Evolutionary conservation across 345 rosid genomes (phyloP), one percentile per base, ranked within the genome.

Genomic region (Cardiospermum halicacabum): DNA sequence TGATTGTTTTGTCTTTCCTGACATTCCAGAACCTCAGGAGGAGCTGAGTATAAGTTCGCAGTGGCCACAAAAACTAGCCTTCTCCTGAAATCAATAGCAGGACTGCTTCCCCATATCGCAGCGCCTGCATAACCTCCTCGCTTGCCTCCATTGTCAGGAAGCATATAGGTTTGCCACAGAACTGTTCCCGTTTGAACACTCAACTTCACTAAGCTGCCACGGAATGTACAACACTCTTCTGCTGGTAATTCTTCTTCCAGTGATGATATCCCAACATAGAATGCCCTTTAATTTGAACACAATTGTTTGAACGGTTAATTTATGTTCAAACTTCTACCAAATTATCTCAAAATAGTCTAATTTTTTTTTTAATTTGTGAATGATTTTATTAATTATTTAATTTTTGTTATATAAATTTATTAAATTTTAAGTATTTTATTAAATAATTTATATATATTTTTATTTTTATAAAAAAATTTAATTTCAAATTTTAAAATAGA

Each of bases 31-130:
- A 79, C 89, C 13, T 67, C 64, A 4, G 55, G 55, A 11, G 89
- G 82, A 11, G 69, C 79, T 0, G 63, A 53, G 73, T 77, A 79
- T 18, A 84, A 79, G 61, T 84, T 77, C 50, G 76, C 72, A 0
- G 84, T 77, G 34, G 53, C 85, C 6, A 69, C 62, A 43, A 71
- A 81, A 24, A 77, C 82, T 8, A 56, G 75, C 25, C 71, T 43
- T 71, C 85, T 67, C 22, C 0, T 21, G 2, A 15, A 25, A 34
- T 79, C 82, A 11, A 79, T 84, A n/a, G 79, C 56, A 10, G 85
- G 85, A 65, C 81, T 77, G 76, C 89, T 84, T 39, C 81, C 82
- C 82, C 82, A 75, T 27, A 75, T 42, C 3, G 81, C 78, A 9
- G 77, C 84, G 36, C 84, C 81, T 0, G 85, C 32, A 56, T 81